Percentiles rank a stretch among this genome's conserved stretches.
Conservation (phyloP, 257 asterid species). For the Nicotiana tabacum region DNA sequence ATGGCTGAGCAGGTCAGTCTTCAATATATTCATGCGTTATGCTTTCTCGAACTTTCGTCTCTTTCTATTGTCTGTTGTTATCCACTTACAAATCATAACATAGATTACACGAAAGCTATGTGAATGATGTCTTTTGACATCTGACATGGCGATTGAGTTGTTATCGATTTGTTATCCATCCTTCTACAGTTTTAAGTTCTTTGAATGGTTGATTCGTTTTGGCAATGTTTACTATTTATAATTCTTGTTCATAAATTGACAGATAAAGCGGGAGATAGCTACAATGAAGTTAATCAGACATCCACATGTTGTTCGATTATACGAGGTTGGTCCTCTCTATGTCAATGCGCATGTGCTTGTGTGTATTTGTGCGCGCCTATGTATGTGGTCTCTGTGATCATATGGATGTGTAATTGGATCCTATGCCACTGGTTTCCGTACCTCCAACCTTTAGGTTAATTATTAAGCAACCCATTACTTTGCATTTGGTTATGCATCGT, state of each 20-base stretch:
- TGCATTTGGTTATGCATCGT: not conserved
- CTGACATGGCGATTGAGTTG: not conserved
- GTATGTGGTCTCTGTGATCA: not conserved
- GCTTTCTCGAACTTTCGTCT: not conserved
- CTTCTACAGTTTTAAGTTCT: not conserved
- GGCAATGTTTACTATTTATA: not conserved
- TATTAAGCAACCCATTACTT: constrained; percentile 2
- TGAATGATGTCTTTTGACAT: not conserved
- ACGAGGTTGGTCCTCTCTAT: constrained; percentile 50
- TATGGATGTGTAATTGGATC: not conserved
- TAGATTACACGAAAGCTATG: not conserved
- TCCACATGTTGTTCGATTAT: constrained; percentile 69
- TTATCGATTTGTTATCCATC: not conserved
- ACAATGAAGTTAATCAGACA: constrained; percentile 86
- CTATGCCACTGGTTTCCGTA: not conserved
- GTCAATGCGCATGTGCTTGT: not conserved
- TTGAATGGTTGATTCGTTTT: constrained; percentile 11
- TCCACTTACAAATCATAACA: not conserved
- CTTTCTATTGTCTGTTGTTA: not conserved
- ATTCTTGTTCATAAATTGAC: constrained; percentile 22
- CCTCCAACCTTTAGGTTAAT: constrained; percentile 4
- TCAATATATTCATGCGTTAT: not conserved
- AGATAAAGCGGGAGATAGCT: constrained; percentile 88
- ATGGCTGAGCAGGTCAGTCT: constrained; percentile 83
- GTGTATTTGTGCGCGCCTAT: not conserved